These are phyloP conservation scores for Geotrichum aggregatum DNA, from an alignment of 1,139 yeast species.

Conservation along the genomic window DNA sequence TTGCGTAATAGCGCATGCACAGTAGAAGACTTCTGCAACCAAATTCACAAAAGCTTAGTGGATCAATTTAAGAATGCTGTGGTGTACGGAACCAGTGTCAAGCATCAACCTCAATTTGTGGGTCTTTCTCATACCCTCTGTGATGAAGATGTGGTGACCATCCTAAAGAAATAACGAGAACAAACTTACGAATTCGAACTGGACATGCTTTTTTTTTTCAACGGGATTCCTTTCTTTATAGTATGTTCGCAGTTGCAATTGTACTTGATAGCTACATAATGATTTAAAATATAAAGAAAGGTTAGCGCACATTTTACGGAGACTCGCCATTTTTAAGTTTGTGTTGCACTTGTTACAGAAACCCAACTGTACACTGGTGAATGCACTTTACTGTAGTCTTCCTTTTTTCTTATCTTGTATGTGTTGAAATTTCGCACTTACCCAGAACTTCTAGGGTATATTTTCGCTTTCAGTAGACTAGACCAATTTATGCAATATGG, in stretches of 20 bases:
- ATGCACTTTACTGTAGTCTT: too few species aligned
- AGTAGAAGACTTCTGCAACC: conserved; percentile 94
- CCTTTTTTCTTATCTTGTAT: too few species aligned
- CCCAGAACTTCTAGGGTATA: too few species aligned
- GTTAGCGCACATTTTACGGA: too few species aligned
- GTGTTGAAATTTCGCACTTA: too few species aligned
- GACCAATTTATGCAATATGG: too few species aligned
- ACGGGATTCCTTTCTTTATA: background rate
- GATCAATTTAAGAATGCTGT: conserved; percentile 90
- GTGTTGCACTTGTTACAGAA: too few species aligned
- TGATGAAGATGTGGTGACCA: conserved; percentile 97
- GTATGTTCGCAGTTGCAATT: background rate
- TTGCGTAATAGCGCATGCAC: conserved; percentile 74
- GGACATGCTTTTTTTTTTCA: background rate
- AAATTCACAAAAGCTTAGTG: conserved; percentile 89
- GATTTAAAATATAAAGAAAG: background rate
- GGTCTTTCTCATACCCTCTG: conserved; percentile 77
- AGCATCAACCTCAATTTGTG: conserved; percentile 97
- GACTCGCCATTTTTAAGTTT: too few species aligned
- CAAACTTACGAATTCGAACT: conserved; percentile 6
- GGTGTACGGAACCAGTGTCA: conserved; percentile 87
- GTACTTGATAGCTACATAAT: background rate
- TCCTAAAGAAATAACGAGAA: conserved; percentile 61
- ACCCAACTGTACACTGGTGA: too few species aligned
- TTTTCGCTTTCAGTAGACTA: too few species aligned